A percentile compares a stretch with the other conserved stretches of the same genome.
These are phyloP conservation scores for Escallonia rubra DNA, from an alignment of 129 eudicot species.

Conservation along the genomic window DNA sequence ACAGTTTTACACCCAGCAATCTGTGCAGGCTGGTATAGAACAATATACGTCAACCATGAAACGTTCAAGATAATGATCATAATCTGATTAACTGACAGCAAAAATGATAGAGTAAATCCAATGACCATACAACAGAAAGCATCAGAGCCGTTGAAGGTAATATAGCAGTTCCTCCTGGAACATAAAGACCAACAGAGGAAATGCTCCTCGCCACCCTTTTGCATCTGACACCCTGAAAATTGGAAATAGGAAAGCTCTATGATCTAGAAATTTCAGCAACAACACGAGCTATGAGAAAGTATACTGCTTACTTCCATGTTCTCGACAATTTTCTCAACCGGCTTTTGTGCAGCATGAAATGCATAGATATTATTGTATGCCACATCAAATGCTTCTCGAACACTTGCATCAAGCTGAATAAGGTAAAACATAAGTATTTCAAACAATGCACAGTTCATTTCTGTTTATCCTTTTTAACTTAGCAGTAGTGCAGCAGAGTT, in stretches of 20 bases:
- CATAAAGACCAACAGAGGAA: slow-evolving; percentile 95
- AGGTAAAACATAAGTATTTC: slow-evolving; percentile 6
- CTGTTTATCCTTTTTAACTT: no score
- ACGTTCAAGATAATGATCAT: not conserved
- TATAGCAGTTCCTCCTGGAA: slow-evolving; percentile 99
- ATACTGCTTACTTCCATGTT: slow-evolving; percentile 72
- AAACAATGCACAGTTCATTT: not conserved
- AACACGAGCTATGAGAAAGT: slow-evolving; percentile 2
- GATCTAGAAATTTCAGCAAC: not conserved
- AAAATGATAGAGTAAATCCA: slow-evolving; percentile 12
- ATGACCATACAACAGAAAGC: slow-evolving; percentile 77
- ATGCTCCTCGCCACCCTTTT: slow-evolving; percentile 95
- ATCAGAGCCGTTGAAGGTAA: slow-evolving; percentile 99
- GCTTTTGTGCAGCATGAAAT: slow-evolving; percentile 97
- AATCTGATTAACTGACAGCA: not conserved
- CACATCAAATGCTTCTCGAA: slow-evolving; percentile 96
- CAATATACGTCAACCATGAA: slow-evolving; percentile 17
- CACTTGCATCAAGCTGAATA: slow-evolving; percentile 78
- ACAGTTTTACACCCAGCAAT: slow-evolving; percentile 96
- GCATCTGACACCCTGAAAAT: slow-evolving; percentile 89
- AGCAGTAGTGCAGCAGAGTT: no score
- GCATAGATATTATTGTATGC: slow-evolving; percentile 94
- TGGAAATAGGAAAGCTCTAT: slow-evolving; percentile 1
- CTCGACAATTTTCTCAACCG: slow-evolving; percentile 88
- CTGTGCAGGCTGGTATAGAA: slow-evolving; percentile 79